A percentile compares a stretch with the other conserved stretches of the same genome.
Evolutionary conservation across 306 rosid species (phyloP).

Genomic region (Cicer yamashitae): DNA sequence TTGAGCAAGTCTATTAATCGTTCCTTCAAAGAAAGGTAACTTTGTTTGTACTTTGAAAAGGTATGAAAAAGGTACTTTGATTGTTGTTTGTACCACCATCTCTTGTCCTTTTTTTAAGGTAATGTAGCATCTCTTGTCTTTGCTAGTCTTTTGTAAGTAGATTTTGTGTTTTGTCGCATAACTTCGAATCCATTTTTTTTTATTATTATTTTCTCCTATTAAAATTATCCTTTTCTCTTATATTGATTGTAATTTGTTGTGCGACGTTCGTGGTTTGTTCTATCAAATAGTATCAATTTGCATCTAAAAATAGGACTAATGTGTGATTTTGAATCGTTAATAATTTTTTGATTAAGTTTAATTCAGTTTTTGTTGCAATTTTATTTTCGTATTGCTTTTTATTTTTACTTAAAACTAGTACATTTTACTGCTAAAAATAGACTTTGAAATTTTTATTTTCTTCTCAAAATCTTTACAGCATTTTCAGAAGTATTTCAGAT

Average conservation of each 20-base stretch:
- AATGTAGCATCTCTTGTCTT: neutral
- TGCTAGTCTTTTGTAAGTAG: constrained; percentile 44
- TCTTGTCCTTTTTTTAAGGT: constrained; percentile 1
- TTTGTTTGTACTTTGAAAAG: constrained; percentile 11
- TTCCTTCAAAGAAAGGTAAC: constrained; percentile 79
- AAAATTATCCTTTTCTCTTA: neutral
- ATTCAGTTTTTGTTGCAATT: neutral
- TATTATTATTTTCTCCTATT: constrained; percentile 4
- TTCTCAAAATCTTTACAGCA: too few species aligned
- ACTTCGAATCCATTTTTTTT: constrained; percentile 21
- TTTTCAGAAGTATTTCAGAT: too few species aligned
- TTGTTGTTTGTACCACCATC: constrained; percentile 19
- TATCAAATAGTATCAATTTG: neutral
- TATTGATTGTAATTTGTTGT: constrained; percentile 11
- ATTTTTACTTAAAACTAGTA: too few species aligned
- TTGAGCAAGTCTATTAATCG: constrained; percentile 74
- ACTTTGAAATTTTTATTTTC: too few species aligned
- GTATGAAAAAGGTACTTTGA: neutral
- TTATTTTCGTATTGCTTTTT: neutral
- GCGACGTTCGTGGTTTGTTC: constrained; percentile 7
- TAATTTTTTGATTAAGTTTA: neutral
- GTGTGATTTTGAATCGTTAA: neutral
- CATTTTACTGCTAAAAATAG: too few species aligned
- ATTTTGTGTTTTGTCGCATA: constrained; percentile 18
- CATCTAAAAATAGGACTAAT: neutral